Evolutionary conservation across 2,329 filamentous ascomycete species (phyloP).

Genomic region (Coniella lustricola): DNA sequence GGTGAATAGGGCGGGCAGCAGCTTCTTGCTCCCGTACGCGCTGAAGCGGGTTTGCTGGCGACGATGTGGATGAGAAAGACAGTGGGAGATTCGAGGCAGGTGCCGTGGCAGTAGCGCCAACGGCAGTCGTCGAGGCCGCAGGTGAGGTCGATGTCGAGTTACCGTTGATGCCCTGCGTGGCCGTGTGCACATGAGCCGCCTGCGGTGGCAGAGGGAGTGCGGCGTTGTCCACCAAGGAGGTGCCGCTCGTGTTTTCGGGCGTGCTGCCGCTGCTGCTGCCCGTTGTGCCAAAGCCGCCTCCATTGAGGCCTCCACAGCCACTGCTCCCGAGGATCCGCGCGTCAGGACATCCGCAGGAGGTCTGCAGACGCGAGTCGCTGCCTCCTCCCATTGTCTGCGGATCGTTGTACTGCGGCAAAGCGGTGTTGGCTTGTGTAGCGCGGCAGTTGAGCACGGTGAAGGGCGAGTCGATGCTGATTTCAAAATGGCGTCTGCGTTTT

Average conservation of each 20-base stretch:
- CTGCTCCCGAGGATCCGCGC: slow-evolving; percentile 23
- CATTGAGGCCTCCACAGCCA: too few species aligned
- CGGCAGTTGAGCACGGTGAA: slow-evolving; percentile 90
- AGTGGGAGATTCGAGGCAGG: slow-evolving; percentile 4
- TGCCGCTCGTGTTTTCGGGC: slow-evolving; percentile 56
- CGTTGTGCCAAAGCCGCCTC: slow-evolving; percentile 44
- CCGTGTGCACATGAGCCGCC: slow-evolving; percentile 44
- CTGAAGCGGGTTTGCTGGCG: slow-evolving; percentile 25
- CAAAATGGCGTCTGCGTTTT: slow-evolving; percentile 77
- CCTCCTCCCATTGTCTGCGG: slow-evolving; percentile 41
- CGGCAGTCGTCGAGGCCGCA: not conserved
- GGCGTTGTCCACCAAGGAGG: slow-evolving; percentile 31
- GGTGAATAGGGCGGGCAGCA: slow-evolving; percentile 68
- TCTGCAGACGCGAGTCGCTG: slow-evolving; percentile 37
- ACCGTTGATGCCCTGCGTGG: slow-evolving; percentile 13
- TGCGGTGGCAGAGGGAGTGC: slow-evolving; percentile 44
- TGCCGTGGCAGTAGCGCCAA: slow-evolving; percentile 13
- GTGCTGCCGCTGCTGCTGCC: not conserved
- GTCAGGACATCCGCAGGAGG: slow-evolving; percentile 50
- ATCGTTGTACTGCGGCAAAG: slow-evolving; percentile 68
- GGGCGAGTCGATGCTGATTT: slow-evolving; percentile 93
- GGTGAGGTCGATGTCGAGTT: slow-evolving; percentile 7
- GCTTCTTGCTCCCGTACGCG: slow-evolving; percentile 26
- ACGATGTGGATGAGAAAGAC: slow-evolving; percentile 18
- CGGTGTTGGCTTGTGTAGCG: slow-evolving; percentile 85